Conservation (phyloP, 768 basidiomycete genomes). For the Lyophyllum decastes region DNA sequence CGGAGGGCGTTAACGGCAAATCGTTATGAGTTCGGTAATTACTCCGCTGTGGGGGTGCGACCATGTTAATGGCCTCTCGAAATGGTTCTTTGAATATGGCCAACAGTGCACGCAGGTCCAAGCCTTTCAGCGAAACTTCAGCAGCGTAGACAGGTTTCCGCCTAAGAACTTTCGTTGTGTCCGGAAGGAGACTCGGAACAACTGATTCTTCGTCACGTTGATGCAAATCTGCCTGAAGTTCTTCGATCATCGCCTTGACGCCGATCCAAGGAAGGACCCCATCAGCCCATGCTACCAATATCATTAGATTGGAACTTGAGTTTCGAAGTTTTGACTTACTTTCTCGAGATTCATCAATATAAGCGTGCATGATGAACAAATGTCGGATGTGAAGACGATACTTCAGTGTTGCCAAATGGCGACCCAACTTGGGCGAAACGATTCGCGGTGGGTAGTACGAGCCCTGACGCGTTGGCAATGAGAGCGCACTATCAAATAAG, state of each 20-base stretch:
- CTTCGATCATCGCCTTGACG: constrained; percentile 79
- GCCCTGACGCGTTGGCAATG: constrained; percentile 89
- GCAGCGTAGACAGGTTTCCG: constrained; percentile 89
- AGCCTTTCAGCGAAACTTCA: constrained; percentile 75
- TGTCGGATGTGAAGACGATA: constrained; percentile 80
- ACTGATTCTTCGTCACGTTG: constrained; percentile 84
- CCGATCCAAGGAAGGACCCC: constrained; percentile 83
- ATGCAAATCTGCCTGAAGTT: constrained; percentile 88
- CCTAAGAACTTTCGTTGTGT: constrained; percentile 58
- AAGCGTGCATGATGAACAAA: constrained; percentile 84
- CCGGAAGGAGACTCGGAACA: constrained; percentile 54
- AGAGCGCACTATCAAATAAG: constrained; percentile 76
- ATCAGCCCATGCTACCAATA: constrained; percentile 64
- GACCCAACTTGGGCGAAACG: constrained; percentile 83
- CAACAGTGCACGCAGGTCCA: constrained; percentile 78
- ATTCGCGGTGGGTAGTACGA: constrained; percentile 70
- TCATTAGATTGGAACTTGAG: background rate
- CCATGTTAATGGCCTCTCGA: constrained; percentile 57
- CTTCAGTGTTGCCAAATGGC: constrained; percentile 88
- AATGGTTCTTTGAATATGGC: constrained; percentile 76
- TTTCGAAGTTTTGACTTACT: constrained; percentile 32
- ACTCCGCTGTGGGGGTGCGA: constrained; percentile 44
- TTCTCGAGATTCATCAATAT: constrained; percentile 77
- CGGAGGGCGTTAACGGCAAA: constrained; percentile 41
- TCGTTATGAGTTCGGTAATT: constrained; percentile 49